Evolutionary conservation across 2,329 filamentous ascomycete genomes (phyloP).

Genomic region (Ceratocystis variospora): DNA sequence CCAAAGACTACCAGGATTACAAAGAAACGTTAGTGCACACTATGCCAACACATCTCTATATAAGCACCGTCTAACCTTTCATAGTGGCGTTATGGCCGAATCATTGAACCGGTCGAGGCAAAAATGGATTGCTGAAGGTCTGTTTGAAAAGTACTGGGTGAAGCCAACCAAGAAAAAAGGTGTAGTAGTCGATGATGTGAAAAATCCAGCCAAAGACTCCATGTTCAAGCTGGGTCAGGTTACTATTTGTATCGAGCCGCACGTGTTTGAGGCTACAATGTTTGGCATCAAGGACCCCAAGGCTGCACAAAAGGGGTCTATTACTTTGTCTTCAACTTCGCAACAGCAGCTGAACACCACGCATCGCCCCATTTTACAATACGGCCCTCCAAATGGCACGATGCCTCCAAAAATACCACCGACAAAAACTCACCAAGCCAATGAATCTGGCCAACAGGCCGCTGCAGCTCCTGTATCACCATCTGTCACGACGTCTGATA

Average conservation of each 20-base stretch:
- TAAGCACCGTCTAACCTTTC: background rate
- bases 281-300: constrained; percentile 56
- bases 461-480: constrained; percentile 16
- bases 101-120: constrained; percentile 60
- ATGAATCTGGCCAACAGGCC: constrained; percentile 22
- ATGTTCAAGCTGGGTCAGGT: constrained; percentile 62
- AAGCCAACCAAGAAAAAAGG: constrained; percentile 58
- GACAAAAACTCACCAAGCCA: constrained; percentile 27
- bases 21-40: constrained; percentile 46
- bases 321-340: constrained; percentile 5
- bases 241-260: constrained; percentile 64
- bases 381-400: constrained; percentile 48
- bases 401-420: constrained; percentile 38
- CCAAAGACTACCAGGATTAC: constrained; percentile 57
- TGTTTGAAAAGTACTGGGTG: constrained; percentile 67
- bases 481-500: constrained; percentile 3
- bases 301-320: constrained; percentile 25
- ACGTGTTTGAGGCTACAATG: constrained; percentile 63
- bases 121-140: constrained; percentile 56
- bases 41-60: background rate
- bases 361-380: constrained; percentile 47
- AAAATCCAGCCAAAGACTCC: constrained; percentile 55
- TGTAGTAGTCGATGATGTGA: constrained; percentile 43
- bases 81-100: constrained; percentile 59
- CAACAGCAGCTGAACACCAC: constrained; percentile 22